Conservation (phyloP, 2,329 filamentous ascomycete genomes). For the Grosmannia clavigera region DNA sequence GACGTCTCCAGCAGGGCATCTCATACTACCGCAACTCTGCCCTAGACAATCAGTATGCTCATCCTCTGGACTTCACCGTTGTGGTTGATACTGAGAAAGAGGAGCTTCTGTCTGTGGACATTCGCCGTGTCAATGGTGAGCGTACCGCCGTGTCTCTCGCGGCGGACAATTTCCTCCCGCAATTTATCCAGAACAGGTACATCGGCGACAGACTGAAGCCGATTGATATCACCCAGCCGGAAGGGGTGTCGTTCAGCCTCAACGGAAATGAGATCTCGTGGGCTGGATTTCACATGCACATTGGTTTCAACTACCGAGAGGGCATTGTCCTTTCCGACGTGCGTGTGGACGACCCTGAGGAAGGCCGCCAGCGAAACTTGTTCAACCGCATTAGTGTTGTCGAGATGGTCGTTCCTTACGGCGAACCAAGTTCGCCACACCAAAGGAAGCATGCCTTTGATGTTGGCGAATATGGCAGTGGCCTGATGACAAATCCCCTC, state of each 20-base stretch:
- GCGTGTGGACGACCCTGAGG: constrained; percentile 61
- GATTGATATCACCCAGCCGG: constrained; percentile 59
- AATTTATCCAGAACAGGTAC: constrained; percentile 64
- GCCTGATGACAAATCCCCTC: constrained; percentile 73
- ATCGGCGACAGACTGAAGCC: constrained; percentile 61
- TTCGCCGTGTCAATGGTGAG: constrained; percentile 65
- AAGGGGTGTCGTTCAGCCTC: constrained; percentile 71
- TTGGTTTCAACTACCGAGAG: constrained; percentile 91
- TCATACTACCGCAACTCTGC: constrained; percentile 87
- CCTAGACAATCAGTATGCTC: constrained; percentile 84
- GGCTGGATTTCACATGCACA: constrained; percentile 89
- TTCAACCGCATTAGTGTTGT: constrained; percentile 84
- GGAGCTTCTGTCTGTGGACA: constrained; percentile 69
- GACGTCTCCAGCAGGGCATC: constrained; percentile 78
- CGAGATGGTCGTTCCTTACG: constrained; percentile 91
- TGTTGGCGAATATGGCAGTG: constrained; percentile 60
- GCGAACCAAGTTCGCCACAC: constrained; percentile 68
- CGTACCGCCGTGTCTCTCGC: constrained; percentile 59
- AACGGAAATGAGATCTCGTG: constrained; percentile 61
- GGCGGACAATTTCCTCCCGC: constrained; percentile 65
- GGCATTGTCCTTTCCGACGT: constrained; percentile 86
- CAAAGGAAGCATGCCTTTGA: constrained; percentile 75
- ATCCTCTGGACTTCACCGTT: constrained; percentile 84
- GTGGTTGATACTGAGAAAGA: constrained; percentile 75
- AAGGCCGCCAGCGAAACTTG: constrained; percentile 60